Base-by-base conservation (phyloP, 2,329 filamentous ascomycete species). In the Dactylella cylindrospora region DNA sequence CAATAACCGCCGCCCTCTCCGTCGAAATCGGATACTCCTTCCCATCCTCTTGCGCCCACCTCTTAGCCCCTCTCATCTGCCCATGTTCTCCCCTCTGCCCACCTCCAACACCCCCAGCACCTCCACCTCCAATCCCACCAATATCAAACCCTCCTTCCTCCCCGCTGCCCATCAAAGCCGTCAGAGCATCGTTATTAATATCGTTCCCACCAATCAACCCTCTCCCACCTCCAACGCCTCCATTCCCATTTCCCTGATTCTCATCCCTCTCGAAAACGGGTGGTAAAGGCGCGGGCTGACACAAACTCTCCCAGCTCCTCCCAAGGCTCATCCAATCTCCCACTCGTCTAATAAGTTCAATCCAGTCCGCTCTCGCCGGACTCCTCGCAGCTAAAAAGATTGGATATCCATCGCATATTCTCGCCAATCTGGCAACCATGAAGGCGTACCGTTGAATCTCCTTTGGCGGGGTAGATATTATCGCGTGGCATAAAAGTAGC, bases 371-470 rank as follows among this genome's bases (percentile, higher is more conserved):
- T 45, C 86, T 82, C 1, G 86, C 83, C 1, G 86, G 83, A 2
- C 82, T 85, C 43, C 85, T 78, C 19, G 84, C 83, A 0, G 83
- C 78, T 65, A 90, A 83, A 70, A 94, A 91, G 41, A 91, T 80
- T 0, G 88, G 88, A 67, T 88, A 90, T 3, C 87, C 88, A 68
- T 93, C 86, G 41, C 82, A 83, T 19, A 93, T 78, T 15, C 87
- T 80, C 3, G 82, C 79, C 1, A 93, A 77, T 3, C 88, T 83
- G 12, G 88, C 86, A 3, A 85, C 88, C 79, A 90, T 93, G 74
- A 89, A 79, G 0, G 87, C 86, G 70, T 93, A 87, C 28, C 88
- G 85, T 43, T 84, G 80, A 26, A 90, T 79, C 71, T 93, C 88
- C 67, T 86, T 88, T 8, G 81, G 72, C 0, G 87, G 86, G 0